phyloP scores from a whole-genome alignment of 2,329 filamentous ascomycete species.

The Trichoderma aggressivum region DNA sequence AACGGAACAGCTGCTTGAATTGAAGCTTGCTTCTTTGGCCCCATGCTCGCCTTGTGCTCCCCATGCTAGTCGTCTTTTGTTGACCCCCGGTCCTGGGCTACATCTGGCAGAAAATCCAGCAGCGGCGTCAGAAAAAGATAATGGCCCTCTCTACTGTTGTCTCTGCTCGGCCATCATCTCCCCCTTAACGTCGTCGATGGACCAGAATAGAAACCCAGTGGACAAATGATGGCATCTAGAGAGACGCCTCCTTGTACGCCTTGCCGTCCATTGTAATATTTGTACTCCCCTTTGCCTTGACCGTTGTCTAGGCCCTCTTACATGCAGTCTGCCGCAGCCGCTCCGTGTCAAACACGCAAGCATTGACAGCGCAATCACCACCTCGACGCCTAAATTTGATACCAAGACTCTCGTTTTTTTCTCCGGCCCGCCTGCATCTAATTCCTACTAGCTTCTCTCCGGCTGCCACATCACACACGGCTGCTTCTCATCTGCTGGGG shows the following conservation, averaged over 20 bases:
- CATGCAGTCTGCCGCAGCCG: conserved; percentile 17
- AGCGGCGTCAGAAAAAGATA: background rate
- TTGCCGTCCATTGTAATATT: background rate
- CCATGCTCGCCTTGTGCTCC: conserved; percentile 13
- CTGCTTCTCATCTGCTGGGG: conserved; percentile 12
- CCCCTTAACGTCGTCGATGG: background rate
- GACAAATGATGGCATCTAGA: background rate
- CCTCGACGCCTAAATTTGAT: conserved; percentile 10
- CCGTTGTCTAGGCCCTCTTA: conserved; percentile 8
- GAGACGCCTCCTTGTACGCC: conserved; percentile 8
- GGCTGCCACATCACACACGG: conserved; percentile 21
- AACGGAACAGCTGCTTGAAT: background rate
- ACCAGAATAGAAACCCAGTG: conserved; percentile 1
- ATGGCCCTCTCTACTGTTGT: background rate
- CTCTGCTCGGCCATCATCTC: background rate
- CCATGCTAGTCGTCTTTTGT: conserved; percentile 8
- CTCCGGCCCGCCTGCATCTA: conserved; percentile 12
- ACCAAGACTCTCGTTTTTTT: background rate
- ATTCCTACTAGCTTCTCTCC: conserved; percentile 11
- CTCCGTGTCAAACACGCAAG: conserved; percentile 14
- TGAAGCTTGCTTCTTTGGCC: conserved; percentile 12
- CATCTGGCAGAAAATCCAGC: background rate
- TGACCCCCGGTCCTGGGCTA: background rate
- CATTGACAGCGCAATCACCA: conserved; percentile 15
- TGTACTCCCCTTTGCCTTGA: conserved; percentile 6